phyloP scores from a whole-genome alignment of 164 flowering plant species.

The Tetracentron sinense region DNA sequence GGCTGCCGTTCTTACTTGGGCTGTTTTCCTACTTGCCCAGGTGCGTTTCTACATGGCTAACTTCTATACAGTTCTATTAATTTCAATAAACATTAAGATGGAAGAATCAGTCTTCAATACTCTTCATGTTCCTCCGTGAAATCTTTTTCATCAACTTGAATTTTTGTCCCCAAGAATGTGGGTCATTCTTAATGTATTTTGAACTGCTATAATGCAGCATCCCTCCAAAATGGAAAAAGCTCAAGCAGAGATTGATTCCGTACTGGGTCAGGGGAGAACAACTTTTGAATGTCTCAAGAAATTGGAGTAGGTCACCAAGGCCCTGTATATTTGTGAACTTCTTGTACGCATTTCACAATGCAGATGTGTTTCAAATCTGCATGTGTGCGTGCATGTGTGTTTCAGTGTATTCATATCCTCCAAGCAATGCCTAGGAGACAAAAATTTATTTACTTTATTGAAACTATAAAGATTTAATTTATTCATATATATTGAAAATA shows the following conservation, averaged over 20 bases:
- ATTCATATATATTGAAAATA: too few relatives aligned
- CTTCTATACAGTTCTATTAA: neutral
- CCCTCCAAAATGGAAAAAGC: conserved; percentile 89
- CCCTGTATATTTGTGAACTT: neutral
- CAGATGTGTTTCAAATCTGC: neutral
- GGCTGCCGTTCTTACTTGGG: conserved; percentile 99
- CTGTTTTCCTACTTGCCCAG: conserved; percentile 86
- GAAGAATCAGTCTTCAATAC: neutral
- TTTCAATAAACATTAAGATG: neutral
- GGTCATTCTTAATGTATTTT: conserved; percentile 4
- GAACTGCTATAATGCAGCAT: conserved; percentile 47
- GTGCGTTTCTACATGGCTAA: conserved; percentile 31
- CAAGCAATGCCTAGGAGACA: too few relatives aligned
- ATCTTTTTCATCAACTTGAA: neutral
- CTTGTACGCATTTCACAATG: neutral
- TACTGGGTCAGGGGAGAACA: conserved; percentile 51
- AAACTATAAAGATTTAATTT: too few relatives aligned
- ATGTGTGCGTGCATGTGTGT: neutral
- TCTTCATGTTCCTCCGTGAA: neutral
- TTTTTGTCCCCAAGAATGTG: neutral
- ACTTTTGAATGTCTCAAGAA: conserved; percentile 67
- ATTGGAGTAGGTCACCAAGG: conserved; percentile 54
- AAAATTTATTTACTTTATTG: too few relatives aligned
- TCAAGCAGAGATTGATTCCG: conserved; percentile 85
- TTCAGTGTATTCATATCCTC: neutral